These are phyloP conservation scores for Xanthoceras sorbifolium DNA, from an alignment of 345 rosid genomes.

Conservation along the genomic window DNA sequence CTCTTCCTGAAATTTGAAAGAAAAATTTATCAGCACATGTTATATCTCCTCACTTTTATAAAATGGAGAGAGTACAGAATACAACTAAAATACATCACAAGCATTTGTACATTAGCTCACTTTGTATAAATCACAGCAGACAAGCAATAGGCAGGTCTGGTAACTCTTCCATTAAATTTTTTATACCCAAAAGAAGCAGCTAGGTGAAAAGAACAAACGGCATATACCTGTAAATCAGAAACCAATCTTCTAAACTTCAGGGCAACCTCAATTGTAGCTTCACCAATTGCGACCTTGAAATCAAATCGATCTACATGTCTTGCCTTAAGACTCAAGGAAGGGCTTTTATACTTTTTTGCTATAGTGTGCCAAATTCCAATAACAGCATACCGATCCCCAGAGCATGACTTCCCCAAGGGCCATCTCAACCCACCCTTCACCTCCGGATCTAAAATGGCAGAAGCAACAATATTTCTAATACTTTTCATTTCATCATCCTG, in stretches of 20 bases:
- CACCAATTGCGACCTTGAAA: conserved; percentile 47
- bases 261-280: conserved; percentile 36
- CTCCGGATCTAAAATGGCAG: conserved; percentile 55
- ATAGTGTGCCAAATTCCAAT: conserved; percentile 50
- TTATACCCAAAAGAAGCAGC: not conserved
- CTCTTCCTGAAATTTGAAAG: conserved; percentile 25
- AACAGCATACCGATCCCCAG: conserved; percentile 42
- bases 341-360: conserved; percentile 38
- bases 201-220: not conserved
- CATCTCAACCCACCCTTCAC: conserved; percentile 76
- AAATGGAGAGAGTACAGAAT: too few species aligned
- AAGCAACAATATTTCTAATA: conserved; percentile 45
- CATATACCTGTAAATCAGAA: conserved; percentile 34
- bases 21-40: not conserved
- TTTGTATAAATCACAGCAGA: too few species aligned
- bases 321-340: conserved; percentile 48
- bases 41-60: too few species aligned
- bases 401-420: conserved; percentile 49
- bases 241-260: conserved; percentile 51
- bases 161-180: too few species aligned
- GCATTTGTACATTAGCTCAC: too few species aligned
- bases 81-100: too few species aligned
- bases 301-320: conserved; percentile 57
- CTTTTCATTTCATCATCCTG: conserved; percentile 60
- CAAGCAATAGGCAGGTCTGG: too few species aligned